Evolutionary conservation across 345 rosid genomes (phyloP), one percentile per base, ranked within the genome.

Genomic region (Atalantia buxifolia): DNA sequence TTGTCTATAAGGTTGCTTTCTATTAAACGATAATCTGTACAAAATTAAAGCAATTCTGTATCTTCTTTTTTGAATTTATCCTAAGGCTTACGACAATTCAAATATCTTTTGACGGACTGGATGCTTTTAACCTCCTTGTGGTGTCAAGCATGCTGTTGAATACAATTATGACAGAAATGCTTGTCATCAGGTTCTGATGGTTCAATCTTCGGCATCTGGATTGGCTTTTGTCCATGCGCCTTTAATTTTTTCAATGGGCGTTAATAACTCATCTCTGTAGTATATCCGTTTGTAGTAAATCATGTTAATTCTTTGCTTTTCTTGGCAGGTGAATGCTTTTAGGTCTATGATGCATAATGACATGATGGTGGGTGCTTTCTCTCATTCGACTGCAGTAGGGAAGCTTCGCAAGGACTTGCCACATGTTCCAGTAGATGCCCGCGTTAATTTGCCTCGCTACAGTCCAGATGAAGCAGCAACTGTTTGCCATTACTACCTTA

Each of bases 311-410:
- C 76, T 18, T 53, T 57, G 75, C 82, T 71, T 81, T 69, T 86
- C 5, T 21, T 45, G 61, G 81, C 90, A 96, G 97, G 98, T 96
- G 72, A 96, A 91, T 82, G 94, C 98, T 59, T 94, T 92, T 77
- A 91, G 98, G 86, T 86, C 91, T 74, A 92, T 96, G 97, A 91
- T 84, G 93, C 97, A 92, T 80, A 84, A 95, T 81, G 92, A 88
- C 77, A 93, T 94, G 99, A 95, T 95, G 98, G 93, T 94, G 60
- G 97, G 97, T 76, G 93, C 97, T 76, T 95, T 92, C 86, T 90
- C 97, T 61, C 92, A 94, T 82, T 96, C 99, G 83, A 94, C 97
- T 21, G 98, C 99, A 48, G 97, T 94, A 40, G 98, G 97, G 59
- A 96, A 94, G 82, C 90, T 96, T 76, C 97, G 95, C 7, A 77